phyloP scores from a whole-genome alignment of 768 basidiomycete species.

The Phallus indusiatus region DNA sequence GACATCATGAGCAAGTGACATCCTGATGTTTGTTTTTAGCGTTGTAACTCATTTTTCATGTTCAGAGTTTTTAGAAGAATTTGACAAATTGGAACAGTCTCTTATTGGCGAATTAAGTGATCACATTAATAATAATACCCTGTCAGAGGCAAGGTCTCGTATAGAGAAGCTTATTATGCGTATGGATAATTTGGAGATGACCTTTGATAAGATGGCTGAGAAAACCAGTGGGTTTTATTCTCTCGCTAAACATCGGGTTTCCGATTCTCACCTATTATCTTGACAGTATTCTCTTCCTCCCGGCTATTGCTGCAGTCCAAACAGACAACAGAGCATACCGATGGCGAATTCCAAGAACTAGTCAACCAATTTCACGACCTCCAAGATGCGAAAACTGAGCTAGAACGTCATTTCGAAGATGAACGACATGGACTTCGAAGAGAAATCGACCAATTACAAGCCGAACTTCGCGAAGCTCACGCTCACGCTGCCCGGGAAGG shows the following conservation, averaged over 20 bases:
- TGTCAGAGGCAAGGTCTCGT: conserved; percentile 49
- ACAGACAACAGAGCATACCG: conserved; percentile 67
- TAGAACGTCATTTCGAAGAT: conserved; percentile 50
- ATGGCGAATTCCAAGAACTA: conserved; percentile 64
- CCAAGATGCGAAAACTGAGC: conserved; percentile 45
- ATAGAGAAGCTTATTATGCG: conserved; percentile 63
- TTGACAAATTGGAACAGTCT: conserved; percentile 53
- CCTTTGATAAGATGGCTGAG: conserved; percentile 82
- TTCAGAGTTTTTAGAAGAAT: conserved; percentile 48
- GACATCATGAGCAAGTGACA: conserved; percentile 62
- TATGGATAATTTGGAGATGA: conserved; percentile 72
- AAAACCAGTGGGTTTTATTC: conserved; percentile 52
- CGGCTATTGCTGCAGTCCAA: conserved; percentile 58
- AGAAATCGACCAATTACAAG: conserved; percentile 47
- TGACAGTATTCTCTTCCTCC: conserved; percentile 66
- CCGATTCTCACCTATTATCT: conserved; percentile 3
- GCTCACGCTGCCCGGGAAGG: conserved; percentile 36
- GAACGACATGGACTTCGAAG: conserved; percentile 45
- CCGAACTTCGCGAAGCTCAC: conserved; percentile 32
- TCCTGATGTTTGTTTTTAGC: neutral
- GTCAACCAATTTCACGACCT: conserved; percentile 53
- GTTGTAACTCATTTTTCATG: conserved; percentile 8
- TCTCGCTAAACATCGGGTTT: neutral
- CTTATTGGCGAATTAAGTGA: neutral
- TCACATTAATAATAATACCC: conserved; percentile 32